A percentile compares a stretch with the other conserved stretches of the same genome.
Conservation (phyloP, 352 stramenopile species). For the Thraustotheca clavata region DNA sequence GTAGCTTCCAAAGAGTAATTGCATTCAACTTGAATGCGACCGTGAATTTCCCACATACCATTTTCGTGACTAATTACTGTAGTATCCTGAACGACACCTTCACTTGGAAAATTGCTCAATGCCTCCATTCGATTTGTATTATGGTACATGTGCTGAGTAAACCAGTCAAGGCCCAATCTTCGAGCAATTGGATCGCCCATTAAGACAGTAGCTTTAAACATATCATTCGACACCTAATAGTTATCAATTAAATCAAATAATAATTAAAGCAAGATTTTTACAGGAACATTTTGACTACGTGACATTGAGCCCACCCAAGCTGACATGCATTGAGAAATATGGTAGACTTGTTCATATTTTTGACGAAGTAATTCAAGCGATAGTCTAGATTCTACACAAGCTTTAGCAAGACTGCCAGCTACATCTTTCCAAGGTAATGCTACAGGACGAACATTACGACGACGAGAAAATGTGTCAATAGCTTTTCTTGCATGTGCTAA, state of each 20-base stretch:
- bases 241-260: neutral
- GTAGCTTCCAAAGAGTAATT: neutral
- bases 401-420: too few species aligned
- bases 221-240: neutral
- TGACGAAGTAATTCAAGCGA: too few species aligned
- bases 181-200: neutral
- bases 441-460: too few species aligned
- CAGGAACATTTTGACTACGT: neutral
- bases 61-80: neutral
- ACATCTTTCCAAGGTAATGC: too few species aligned
- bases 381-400: too few species aligned
- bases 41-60: neutral
- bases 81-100: neutral
- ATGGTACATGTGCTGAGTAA: slow-evolving; percentile 11
- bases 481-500: too few species aligned
- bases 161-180: neutral
- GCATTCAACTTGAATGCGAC: neutral
- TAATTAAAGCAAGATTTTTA: neutral
- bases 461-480: too few species aligned
- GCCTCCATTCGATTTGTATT: neutral
- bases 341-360: too few species aligned
- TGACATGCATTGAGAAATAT: too few species aligned
- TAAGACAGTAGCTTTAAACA: neutral
- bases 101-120: neutral
- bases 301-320: too few species aligned